Evolutionary conservation across 345 rosid species (phyloP), one percentile per base, ranked within the genome.

Genomic region (Eucalyptus erythrocorys): DNA sequence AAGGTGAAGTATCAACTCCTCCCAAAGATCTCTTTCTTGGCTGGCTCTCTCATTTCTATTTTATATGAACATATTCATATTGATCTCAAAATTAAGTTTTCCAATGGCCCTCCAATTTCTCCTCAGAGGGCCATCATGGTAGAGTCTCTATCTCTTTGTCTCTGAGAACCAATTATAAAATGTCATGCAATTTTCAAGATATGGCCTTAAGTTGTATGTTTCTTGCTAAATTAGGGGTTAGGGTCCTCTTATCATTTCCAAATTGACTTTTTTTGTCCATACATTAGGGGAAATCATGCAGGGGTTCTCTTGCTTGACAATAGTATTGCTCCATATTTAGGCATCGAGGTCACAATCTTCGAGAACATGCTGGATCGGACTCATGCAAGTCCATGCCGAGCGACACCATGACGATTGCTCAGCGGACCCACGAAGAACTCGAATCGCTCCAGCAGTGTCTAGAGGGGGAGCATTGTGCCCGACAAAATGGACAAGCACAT

Each of bases 281-380:
- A 57, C 27, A 24, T 24, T 10, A 24, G n/a, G 64, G 13, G 10
- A 24, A 57, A 10, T 57, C 64, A 57, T 24, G 26, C n/a, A 22
- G 14, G 14, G 27, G 21, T 85, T 47, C 13, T 15, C 53, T 26
- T 48, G 32, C 32, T 48, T 8, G 57, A 6, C 53, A 30, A 6
- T 68, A 13, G n/a, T 66, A 57, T 26, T 79, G n/a, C 64, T 26
- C n/a, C 19, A 13, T 34, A 51, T 87, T 43, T 82, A 96, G 99
- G 98, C 99, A 86, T 92, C 96, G 85, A 95, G 96, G 92, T 97
- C 99, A 27, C 95, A 92, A 89, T 95, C 86, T 97, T 97, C 87
- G 95, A 93, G 90, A 94, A 94, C 87, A 92, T 95, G 93, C 87
- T 50, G 53, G 53, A 50, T 50, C 53, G 1, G 53, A 50, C 53